phyloP scores from a whole-genome alignment of 2,329 filamentous ascomycete genomes.

The Cercospora beticola region DNA sequence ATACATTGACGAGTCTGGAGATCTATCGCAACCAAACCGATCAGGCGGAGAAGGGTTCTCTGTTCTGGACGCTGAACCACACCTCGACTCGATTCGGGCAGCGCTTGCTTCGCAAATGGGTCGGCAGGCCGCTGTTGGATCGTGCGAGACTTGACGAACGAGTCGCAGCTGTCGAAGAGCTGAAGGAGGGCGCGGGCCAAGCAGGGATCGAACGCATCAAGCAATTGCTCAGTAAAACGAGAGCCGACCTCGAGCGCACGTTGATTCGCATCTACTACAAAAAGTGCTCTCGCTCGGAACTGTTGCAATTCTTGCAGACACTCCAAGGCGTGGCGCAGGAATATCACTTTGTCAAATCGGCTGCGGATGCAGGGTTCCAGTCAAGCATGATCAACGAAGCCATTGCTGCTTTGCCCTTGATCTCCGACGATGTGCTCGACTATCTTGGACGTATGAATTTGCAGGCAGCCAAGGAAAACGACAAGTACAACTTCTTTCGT shows the following conservation, averaged over 20 bases:
- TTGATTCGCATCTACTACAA: constrained; percentile 96
- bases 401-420: constrained; percentile 72
- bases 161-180: constrained; percentile 80
- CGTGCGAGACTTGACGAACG: constrained; percentile 72
- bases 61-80: constrained; percentile 94
- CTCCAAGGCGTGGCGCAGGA: constrained; percentile 78
- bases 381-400: constrained; percentile 70
- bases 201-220: constrained; percentile 71
- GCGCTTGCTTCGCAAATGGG: constrained; percentile 87
- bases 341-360: constrained; percentile 65
- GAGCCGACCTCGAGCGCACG: constrained; percentile 84
- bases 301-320: constrained; percentile 80
- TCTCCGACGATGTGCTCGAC: constrained; percentile 67
- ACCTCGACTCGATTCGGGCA: constrained; percentile 88
- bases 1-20: constrained; percentile 88
- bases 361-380: constrained; percentile 68
- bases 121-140: constrained; percentile 84
- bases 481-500: constrained; percentile 92
- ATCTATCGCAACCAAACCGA: constrained; percentile 96
- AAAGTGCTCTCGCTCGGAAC: constrained; percentile 86
- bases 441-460: constrained; percentile 85
- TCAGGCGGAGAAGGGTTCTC: constrained; percentile 76
- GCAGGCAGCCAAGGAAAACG: constrained; percentile 76
- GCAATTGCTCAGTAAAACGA: constrained; percentile 67
- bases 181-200: constrained; percentile 67